Base-by-base conservation (phyloP, 352 stramenopile species). In the Phytophthora sp. region DNA sequence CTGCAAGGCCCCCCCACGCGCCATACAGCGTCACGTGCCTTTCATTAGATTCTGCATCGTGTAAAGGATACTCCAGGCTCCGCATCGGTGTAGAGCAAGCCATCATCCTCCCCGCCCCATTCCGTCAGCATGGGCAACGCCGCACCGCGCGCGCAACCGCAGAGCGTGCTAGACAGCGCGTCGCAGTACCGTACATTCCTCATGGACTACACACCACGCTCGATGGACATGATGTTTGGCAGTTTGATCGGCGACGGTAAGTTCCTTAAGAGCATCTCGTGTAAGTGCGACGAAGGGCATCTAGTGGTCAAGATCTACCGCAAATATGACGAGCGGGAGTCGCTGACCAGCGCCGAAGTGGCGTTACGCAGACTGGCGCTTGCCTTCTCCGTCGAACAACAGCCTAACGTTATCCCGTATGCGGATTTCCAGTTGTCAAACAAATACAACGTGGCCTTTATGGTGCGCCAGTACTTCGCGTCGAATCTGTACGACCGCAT, bases 401-500 rank as follows among this genome's bases (percentile, higher is more conserved):
- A 90, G 27, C 88, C 88, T 5, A 96, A 96, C 60, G 57, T 96
- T 26, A 82, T 96, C 39, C 87, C 86, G 35, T 93, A 96, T 69
- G 84, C 85, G 6, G 80, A 91, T 42, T 95, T 88, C 64, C 68
- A 90, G 46, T 63, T 96, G 23, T 89, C 80, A 15, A 77, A 74
- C 24, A 94, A 96, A 64, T 84, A 86, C 51, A 79, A 95, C 66
- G 88, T 94, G 46, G 91, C 91, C 26, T 98, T 98, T 74, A 77
- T 99, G 61, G 77, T 99, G 44, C 86, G 98, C 1, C 97, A 99
- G 76, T 97, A 98, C 77, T 96, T 98, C 26, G 92, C 96, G 41
- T 95, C 94, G 15, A 99, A 98, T 57, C 67, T 99, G 8, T 97
- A 97, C 57, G 96, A 99, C 79, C 91, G 98, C n/a, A 91, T 99